Base-by-base conservation (phyloP, 2,329 filamentous ascomycete species). In the Apiospora koreana region DNA sequence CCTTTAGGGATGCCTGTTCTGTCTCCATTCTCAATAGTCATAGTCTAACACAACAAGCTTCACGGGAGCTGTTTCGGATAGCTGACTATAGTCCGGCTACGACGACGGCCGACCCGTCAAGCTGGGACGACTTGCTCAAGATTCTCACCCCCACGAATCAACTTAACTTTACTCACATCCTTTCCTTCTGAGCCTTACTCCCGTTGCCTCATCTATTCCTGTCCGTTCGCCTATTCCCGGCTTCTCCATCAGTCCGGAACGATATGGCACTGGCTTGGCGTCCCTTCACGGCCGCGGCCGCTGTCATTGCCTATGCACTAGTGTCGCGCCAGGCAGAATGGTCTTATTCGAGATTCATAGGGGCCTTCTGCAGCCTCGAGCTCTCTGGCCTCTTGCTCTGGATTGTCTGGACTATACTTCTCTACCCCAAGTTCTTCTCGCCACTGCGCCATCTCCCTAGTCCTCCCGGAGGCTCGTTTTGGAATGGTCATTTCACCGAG, bases 361-460 rank as follows among this genome's bases (percentile, higher is more conserved):
- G 72, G 50, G 76, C 72, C 45, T 86, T 86, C 68, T 50, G 74
- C 8, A 72, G 72, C 16, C 70, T 79, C 38, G 87, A 81, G 80
- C 7, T 78, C 2, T 65, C 80, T 3, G 80, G 83, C 71, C 71
- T 80, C 25, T 43, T 81, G 10, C 45, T 74, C 3, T 86, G 80
- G 77, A 76, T 58, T 21, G 18, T 83, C n/a, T 88, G 83, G 81
- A 73, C 73, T 2, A 74, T 85, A 28, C 77, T 87, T 50, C 76
- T 88, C 42, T 88, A 85, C 73, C 86, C 86, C 21, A 81, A 83
- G 38, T 77, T 82, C 73, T 80, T 87, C 73, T 89, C 87, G 25
- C 85, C 86, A 2, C 78, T 88, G 69, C 80, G 83, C 21, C 79
- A 81, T 67, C 77, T 89, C 7, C 87, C 87, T 2, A 81, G 82